These are phyloP conservation scores for Kodamaea alishanica DNA, from an alignment of 1,139 yeast genomes.

Conservation along the genomic window DNA sequence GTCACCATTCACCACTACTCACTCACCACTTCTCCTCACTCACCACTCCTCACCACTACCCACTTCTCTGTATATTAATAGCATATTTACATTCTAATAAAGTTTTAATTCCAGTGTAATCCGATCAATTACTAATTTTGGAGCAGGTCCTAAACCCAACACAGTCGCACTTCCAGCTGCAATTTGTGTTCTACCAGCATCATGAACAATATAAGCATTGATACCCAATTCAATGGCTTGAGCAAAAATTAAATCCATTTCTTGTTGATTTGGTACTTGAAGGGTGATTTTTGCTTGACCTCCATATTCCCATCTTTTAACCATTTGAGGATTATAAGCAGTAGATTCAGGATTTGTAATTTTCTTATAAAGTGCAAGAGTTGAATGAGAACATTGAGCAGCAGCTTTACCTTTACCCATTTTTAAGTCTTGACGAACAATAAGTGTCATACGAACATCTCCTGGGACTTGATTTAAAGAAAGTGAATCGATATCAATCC, in stretches of 20 bases:
- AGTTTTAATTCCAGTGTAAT: conserved; percentile 77
- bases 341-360: conserved; percentile 52
- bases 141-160: conserved; percentile 94
- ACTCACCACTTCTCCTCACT: no score
- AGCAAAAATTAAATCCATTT: conserved; percentile 73
- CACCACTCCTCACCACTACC: no score
- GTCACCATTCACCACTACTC: no score
- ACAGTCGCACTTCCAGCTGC: conserved; percentile 96
- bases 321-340: conserved; percentile 58
- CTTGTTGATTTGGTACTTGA: conserved; percentile 71
- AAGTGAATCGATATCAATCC: conserved; percentile 51
- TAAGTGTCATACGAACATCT: conserved; percentile 83
- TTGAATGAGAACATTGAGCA: conserved; percentile 98
- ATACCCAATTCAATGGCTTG: conserved; percentile 78
- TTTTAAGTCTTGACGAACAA: conserved; percentile 81
- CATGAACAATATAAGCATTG: conserved; percentile 78
- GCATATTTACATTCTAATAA: conserved; percentile 37
- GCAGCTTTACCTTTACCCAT: conserved; percentile 97
- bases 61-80: no score
- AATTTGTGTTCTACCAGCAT: conserved; percentile 95
- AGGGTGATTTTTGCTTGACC: conserved; percentile 97
- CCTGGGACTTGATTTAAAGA: conserved; percentile 63
- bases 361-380: conserved; percentile 78
- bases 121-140: conserved; percentile 74
- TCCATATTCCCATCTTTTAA: conserved; percentile 70